A percentile compares a stretch with the other conserved stretches of the same genome.
phyloP scores from a whole-genome alignment of 148 eudicot genomes.

The Suaeda aralocaspica region DNA sequence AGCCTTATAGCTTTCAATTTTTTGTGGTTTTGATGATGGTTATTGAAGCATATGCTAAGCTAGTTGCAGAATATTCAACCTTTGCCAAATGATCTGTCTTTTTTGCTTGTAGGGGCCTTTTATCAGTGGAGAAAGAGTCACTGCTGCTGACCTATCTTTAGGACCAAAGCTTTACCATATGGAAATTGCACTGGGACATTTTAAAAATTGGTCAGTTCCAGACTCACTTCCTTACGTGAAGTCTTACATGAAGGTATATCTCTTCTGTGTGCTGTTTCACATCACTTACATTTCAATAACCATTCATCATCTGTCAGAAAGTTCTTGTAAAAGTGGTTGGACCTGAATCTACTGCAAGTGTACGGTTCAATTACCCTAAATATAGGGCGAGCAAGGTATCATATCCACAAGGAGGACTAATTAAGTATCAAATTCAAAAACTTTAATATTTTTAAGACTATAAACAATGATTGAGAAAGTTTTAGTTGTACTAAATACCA shows the following conservation, averaged over 20 bases:
- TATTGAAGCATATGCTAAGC: not conserved
- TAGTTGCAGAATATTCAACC: constrained; percentile 1
- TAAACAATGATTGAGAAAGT: too few species aligned
- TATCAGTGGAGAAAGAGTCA: constrained; percentile 60
- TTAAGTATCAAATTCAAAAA: too few species aligned
- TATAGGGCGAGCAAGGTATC: too few species aligned
- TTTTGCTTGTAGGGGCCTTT: constrained; percentile 69
- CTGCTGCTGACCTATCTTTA: constrained; percentile 84
- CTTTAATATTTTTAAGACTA: too few species aligned
- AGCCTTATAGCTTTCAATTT: too few species aligned
- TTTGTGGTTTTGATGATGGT: not conserved
- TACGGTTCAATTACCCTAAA: too few species aligned
- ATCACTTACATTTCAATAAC: not conserved
- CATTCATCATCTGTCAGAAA: not conserved
- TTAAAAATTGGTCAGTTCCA: constrained; percentile 83
- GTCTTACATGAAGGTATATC: constrained; percentile 78
- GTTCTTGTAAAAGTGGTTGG: too few species aligned
- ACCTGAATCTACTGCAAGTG: too few species aligned
- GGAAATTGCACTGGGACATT: constrained; percentile 78
- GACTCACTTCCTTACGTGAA: constrained; percentile 66
- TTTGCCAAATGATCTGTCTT: too few species aligned
- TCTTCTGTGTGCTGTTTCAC: not conserved
- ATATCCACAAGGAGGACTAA: too few species aligned
- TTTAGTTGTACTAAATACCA: too few species aligned
- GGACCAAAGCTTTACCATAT: constrained; percentile 94